A percentile compares a stretch with the other conserved stretches of the same genome.
Evolutionary conservation across 495 filamentous ascomycete genomes (phyloP).

Genomic region (Hyaloscypha hepaticicola): DNA sequence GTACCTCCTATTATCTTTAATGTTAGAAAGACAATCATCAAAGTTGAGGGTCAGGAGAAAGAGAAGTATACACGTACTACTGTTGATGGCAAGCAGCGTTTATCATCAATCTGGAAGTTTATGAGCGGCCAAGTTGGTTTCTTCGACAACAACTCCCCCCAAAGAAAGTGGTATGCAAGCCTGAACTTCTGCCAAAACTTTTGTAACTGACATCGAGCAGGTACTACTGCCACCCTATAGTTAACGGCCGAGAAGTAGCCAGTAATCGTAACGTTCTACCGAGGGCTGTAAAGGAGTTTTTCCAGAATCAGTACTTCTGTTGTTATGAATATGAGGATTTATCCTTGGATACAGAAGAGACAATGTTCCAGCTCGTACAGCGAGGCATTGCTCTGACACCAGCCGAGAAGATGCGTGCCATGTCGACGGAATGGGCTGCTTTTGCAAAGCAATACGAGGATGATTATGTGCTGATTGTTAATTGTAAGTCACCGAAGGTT

Average conservation of each 20-base stretch:
- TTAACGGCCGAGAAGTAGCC: slow-evolving; percentile 22
- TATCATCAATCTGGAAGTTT: slow-evolving; percentile 46
- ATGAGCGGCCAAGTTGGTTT: slow-evolving; percentile 45
- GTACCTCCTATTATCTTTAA: slow-evolving; percentile 53
- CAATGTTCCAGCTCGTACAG: slow-evolving; percentile 49
- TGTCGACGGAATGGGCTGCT: slow-evolving; percentile 44
- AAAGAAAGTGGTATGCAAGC: slow-evolving; percentile 28
- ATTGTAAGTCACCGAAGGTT: slow-evolving; percentile 27
- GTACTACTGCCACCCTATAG: slow-evolving; percentile 30
- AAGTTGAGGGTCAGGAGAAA: slow-evolving; percentile 19
- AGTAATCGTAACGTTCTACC: slow-evolving; percentile 35
- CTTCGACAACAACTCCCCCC: slow-evolving; percentile 34
- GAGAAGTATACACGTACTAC: slow-evolving; percentile 33
- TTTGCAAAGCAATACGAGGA: slow-evolving; percentile 42
- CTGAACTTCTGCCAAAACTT: background rate
- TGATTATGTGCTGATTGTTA: slow-evolving; percentile 38
- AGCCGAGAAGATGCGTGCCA: slow-evolving; percentile 51
- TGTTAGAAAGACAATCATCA: slow-evolving; percentile 31
- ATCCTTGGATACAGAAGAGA: slow-evolving; percentile 44
- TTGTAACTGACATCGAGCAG: slow-evolving; percentile 4
- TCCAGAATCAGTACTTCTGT: slow-evolving; percentile 39
- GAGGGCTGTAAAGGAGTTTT: slow-evolving; percentile 34
- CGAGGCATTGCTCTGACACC: slow-evolving; percentile 44
- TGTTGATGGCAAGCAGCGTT: slow-evolving; percentile 52
- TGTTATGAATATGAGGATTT: slow-evolving; percentile 44